Base-by-base conservation (phyloP, 179 eudicot genomes). In the Beta corolliflora region DNA sequence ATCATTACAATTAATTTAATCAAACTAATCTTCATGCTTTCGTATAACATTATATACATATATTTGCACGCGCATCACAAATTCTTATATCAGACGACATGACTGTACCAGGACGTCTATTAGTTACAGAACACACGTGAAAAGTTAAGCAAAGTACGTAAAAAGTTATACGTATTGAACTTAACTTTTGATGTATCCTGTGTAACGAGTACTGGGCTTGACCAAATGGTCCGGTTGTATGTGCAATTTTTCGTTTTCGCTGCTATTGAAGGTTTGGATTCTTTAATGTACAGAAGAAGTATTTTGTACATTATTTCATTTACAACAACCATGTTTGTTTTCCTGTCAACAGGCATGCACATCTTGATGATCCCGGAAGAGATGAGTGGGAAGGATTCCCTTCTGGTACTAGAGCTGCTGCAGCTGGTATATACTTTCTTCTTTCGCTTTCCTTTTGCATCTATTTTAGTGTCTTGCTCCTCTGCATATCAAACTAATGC, bases 381-480 rank as follows among this genome's bases (percentile, higher is more conserved):
- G 86, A 85, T 65, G 99, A 96, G 72, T 96, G 99, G 99, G 99
- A 96, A 89, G 99, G 98, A 54, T 96, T 96, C 80, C 98, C 99
- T 79, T 91, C 99, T 52, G 99, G 99, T 77, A 96, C 99, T 77
- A 91, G 81, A 84, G 98, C 99, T 2, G 99, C 99, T 68, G 99
- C 99, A 88, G 99, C 99, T 82, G 99, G 98, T n/a, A n/a, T n/a
- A n/a, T 94, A 87, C 55, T 73, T 61, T 5, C 19, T 58, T 15
- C 18, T 53, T 16, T 3, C 63, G 21, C 15, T 3, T 13, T 25
- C 5, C 10, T 41, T 60, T 44, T 15, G 55, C 25, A 2, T 55
- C 7, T 41, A 25, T 31, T 59, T 63, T 23, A 9, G 31, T 9
- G 14, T 36, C 21, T 45, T 5, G 14, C 36, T 67, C 71, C 1